A percentile compares a stretch with the other conserved stretches of the same genome.
These are phyloP conservation scores for Scenedesmus sp. DNA, from an alignment of 163 green algal genomes.

Conservation along the genomic window DNA sequence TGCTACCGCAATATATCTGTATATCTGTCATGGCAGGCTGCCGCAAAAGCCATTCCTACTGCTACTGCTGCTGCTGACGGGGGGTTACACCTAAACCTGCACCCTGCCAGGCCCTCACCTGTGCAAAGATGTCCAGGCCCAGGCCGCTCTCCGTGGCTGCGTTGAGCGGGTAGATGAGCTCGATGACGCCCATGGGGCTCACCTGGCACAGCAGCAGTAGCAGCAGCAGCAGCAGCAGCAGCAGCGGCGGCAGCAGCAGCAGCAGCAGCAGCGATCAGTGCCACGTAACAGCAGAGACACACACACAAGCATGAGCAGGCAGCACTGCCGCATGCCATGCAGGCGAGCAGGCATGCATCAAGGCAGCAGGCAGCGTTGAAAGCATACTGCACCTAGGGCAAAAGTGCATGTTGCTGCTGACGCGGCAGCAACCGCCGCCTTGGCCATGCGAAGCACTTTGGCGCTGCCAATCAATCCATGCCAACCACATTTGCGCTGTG, in stretches of 20 bases:
- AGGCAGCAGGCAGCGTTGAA: not conserved
- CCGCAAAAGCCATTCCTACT: not conserved
- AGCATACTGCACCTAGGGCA: too few relatives aligned
- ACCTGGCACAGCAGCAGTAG: slow-evolving; percentile 3
- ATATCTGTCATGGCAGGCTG: not conserved
- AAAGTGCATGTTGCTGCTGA: not conserved
- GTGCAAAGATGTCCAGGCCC: slow-evolving; percentile 20
- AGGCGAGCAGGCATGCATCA: not conserved
- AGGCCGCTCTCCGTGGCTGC: not conserved
- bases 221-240: not conserved
- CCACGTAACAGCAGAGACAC: too few relatives aligned
- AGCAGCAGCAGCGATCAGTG: not conserved
- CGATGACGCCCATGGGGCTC: slow-evolving; percentile 44
- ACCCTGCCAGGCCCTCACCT: not conserved
- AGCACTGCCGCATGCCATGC: not conserved
- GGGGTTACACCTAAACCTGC: too few relatives aligned
- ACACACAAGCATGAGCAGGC: too few relatives aligned
- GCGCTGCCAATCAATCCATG: too few relatives aligned
- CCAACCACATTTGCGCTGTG: not conserved
- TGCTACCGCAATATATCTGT: too few relatives aligned
- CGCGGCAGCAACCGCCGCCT: not conserved
- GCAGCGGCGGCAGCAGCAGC: not conserved
- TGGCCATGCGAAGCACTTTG: not conserved
- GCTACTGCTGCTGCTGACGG: not conserved
- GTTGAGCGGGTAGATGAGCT: slow-evolving; percentile 33